phyloP scores from a whole-genome alignment of 768 basidiomycete species.

The Calocybe cyanea region DNA sequence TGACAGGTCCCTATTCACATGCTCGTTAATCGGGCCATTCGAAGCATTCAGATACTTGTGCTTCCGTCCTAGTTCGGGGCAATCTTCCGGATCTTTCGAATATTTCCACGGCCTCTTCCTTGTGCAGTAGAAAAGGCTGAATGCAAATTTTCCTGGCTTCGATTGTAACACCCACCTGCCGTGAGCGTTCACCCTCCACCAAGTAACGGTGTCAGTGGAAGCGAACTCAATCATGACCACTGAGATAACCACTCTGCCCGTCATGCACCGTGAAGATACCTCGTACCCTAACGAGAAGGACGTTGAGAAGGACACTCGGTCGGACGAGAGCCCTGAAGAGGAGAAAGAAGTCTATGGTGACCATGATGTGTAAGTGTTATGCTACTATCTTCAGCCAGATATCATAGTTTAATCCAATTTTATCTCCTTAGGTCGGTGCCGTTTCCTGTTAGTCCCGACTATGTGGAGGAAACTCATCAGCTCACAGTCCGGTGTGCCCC shows the following conservation, averaged over 20 bases:
- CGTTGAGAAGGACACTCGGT: constrained; percentile 9
- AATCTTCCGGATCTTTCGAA: constrained; percentile 8
- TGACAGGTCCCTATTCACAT: constrained; percentile 29
- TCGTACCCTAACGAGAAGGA: constrained; percentile 24
- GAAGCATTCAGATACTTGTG: constrained; percentile 5
- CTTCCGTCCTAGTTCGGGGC: background rate
- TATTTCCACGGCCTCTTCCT: background rate
- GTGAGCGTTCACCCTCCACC: background rate
- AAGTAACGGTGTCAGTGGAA: constrained; percentile 2
- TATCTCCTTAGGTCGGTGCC: constrained; percentile 33
- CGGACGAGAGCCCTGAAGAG: constrained; percentile 17
- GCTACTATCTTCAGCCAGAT: background rate
- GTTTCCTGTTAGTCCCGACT: constrained; percentile 51
- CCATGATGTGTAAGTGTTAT: constrained; percentile 33
- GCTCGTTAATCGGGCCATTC: constrained; percentile 6
- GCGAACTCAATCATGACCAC: constrained; percentile 3
- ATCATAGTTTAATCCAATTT: background rate
- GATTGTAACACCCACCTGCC: constrained; percentile 7
- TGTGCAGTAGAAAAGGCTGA: constrained; percentile 7
- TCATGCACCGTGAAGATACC: constrained; percentile 1
- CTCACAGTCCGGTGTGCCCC: constrained; percentile 41
- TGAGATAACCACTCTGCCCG: constrained; percentile 1
- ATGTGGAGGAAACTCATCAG: constrained; percentile 45
- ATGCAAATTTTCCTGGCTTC: background rate
- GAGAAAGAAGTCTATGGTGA: constrained; percentile 27